phyloP scores from a whole-genome alignment of 371 early-diverging fungal species.

The Lichtheimia ornata region DNA sequence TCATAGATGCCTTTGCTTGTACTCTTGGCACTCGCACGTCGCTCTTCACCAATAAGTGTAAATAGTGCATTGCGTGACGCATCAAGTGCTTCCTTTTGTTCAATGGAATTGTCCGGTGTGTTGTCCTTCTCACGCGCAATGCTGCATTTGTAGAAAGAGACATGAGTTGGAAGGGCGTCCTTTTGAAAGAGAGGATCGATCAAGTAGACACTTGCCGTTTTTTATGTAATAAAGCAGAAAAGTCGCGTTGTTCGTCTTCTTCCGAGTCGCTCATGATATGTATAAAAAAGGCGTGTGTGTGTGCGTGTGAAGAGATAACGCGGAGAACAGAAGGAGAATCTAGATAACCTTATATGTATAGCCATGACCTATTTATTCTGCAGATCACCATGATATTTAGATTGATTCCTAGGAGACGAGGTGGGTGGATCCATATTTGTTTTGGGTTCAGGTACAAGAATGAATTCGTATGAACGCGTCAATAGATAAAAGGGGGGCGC shows the following conservation, averaged over 20 bases:
- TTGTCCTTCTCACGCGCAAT: conserved; percentile 13
- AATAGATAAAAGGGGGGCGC: no score
- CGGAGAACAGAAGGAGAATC: no score
- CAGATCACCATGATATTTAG: no score
- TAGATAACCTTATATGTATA: no score
- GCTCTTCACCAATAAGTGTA: conserved; percentile 15
- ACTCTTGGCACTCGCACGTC: conserved; percentile 1
- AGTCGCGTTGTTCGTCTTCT: conserved; percentile 24
- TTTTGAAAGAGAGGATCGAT: no score
- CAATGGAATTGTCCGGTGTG: conserved; percentile 3
- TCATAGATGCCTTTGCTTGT: conserved; percentile 12
- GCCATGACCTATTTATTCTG: no score
- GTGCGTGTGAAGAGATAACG: not conserved
- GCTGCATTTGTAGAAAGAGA: not conserved
- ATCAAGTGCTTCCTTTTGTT: conserved; percentile 12
- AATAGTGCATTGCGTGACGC: conserved; percentile 27
- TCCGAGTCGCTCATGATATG: conserved; percentile 26
- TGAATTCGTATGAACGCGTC: no score
- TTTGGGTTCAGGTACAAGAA: no score
- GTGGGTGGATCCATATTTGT: no score
- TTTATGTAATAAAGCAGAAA: conserved; percentile 16
- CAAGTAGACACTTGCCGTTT: not conserved
- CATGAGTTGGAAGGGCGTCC: not conserved
- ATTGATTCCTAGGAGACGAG: no score
- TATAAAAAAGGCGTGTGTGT: not conserved